Conservation (phyloP, 495 filamentous ascomycete genomes). For the Daldinia bambusicola region DNA sequence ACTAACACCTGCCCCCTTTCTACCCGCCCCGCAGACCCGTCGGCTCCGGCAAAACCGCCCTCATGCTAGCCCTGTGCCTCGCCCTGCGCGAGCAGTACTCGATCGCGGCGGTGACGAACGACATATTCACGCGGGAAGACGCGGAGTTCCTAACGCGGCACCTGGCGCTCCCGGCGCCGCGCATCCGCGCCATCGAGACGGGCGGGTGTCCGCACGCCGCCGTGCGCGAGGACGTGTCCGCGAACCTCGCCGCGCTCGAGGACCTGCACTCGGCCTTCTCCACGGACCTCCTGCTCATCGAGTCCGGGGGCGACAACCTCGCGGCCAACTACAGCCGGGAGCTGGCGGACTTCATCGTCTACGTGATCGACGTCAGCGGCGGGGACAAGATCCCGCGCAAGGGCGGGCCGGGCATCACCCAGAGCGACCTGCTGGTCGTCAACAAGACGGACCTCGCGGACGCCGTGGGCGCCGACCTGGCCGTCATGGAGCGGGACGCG, state of each 20-base stretch:
- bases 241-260: constrained; percentile 92
- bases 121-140: constrained; percentile 99
- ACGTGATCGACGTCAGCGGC: constrained; percentile 97
- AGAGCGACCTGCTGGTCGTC: constrained; percentile 88
- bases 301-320: constrained; percentile 94
- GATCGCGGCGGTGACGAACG: constrained; percentile 96
- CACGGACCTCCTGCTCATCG: constrained; percentile 85
- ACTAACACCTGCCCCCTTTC: not conserved
- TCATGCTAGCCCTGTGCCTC: constrained; percentile 90
- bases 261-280: constrained; percentile 82
- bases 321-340: constrained; percentile 96
- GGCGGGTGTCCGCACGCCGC: constrained; percentile 98
- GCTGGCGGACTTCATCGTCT: constrained; percentile 95
- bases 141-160: constrained; percentile 94
- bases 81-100: constrained; percentile 80
- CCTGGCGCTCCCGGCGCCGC: constrained; percentile 78
- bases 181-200: constrained; percentile 96
- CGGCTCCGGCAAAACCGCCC: constrained; percentile 95
- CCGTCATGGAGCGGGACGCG: constrained; percentile 95
- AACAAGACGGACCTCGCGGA: constrained; percentile 97
- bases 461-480: constrained; percentile 88
- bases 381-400: constrained; percentile 97
- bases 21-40: constrained; percentile 72
- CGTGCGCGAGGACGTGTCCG: constrained; percentile 94
- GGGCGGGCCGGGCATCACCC: constrained; percentile 96